phyloP scores from a whole-genome alignment of 345 rosid species.

The Lepidium sativum region DNA sequence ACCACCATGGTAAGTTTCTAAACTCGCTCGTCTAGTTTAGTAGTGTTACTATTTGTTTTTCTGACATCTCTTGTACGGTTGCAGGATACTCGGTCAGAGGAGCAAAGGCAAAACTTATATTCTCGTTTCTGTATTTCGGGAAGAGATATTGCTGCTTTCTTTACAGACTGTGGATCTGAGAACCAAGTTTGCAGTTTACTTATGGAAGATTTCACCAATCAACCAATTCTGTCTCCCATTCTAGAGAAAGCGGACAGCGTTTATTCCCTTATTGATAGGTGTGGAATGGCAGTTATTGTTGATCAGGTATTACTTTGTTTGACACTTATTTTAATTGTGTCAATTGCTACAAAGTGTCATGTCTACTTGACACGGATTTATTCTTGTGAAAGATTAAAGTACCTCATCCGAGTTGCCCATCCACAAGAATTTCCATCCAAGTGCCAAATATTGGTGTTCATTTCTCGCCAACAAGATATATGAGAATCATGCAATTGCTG shows the following conservation, averaged over 20 bases:
- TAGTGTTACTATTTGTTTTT: conserved; percentile 16
- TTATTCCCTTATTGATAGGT: conserved; percentile 85
- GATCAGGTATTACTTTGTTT: conserved; percentile 64
- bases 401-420: conserved; percentile 76
- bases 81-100: conserved; percentile 73
- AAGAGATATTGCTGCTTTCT: conserved; percentile 93
- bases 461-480: conserved; percentile 79
- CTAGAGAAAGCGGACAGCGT: conserved; percentile 35
- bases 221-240: conserved; percentile 33
- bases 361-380: conserved; percentile 6
- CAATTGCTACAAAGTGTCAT: conserved; percentile 10
- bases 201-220: conserved; percentile 34
- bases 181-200: conserved; percentile 33
- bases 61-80: conserved; percentile 17
- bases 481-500: conserved; percentile 62
- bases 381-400: conserved; percentile 62
- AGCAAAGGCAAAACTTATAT: conserved; percentile 74
- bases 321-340: conserved; percentile 6
- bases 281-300: conserved; percentile 93
- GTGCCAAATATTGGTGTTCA: conserved; percentile 95
- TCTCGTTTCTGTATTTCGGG: conserved; percentile 89
- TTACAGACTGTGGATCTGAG: conserved; percentile 60
- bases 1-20: conserved; percentile 59
- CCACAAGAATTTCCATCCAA: conserved; percentile 86
- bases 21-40: conserved; percentile 15